phyloP scores from a whole-genome alignment of 176 grass and related monocot species.

The Dendrocalamus sinicus region DNA sequence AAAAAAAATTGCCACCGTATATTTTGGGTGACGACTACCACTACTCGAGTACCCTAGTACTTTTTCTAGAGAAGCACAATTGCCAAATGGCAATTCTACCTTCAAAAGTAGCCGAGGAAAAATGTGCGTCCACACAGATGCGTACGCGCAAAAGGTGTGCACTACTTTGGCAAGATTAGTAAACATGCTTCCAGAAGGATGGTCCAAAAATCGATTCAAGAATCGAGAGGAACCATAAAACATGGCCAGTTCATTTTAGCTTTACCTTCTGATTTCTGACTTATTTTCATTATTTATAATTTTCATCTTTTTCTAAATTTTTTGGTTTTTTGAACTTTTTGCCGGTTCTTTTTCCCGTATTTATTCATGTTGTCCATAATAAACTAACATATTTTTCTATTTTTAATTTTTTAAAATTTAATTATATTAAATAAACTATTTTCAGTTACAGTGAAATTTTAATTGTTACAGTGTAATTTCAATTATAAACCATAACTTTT shows the following conservation, averaged over 20 bases:
- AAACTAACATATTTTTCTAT: too few relatives aligned
- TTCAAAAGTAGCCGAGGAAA: background rate
- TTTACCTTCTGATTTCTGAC: too few relatives aligned
- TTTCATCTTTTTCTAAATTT: too few relatives aligned
- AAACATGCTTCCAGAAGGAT: constrained; percentile 48
- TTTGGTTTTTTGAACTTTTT: too few relatives aligned
- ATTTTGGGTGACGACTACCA: background rate
- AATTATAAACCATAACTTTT: too few relatives aligned
- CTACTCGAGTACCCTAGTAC: too few relatives aligned
- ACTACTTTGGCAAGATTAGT: background rate
- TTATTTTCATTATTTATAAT: too few relatives aligned
- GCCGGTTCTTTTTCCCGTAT: too few relatives aligned
- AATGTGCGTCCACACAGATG: background rate
- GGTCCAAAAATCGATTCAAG: constrained; percentile 42
- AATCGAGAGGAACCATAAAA: constrained; percentile 37
- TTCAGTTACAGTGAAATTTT: too few relatives aligned
- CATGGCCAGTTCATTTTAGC: background rate
- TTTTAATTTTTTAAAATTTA: too few relatives aligned
- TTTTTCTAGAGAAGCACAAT: background rate
- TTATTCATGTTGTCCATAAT: too few relatives aligned
- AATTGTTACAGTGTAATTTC: background rate
- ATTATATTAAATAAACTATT: fast-evolving
- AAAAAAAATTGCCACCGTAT: too few relatives aligned
- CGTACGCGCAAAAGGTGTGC: background rate
- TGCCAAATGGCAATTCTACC: background rate